Conservation (phyloP, 257 asterid genomes). For the Salvia miltiorrhiza region DNA sequence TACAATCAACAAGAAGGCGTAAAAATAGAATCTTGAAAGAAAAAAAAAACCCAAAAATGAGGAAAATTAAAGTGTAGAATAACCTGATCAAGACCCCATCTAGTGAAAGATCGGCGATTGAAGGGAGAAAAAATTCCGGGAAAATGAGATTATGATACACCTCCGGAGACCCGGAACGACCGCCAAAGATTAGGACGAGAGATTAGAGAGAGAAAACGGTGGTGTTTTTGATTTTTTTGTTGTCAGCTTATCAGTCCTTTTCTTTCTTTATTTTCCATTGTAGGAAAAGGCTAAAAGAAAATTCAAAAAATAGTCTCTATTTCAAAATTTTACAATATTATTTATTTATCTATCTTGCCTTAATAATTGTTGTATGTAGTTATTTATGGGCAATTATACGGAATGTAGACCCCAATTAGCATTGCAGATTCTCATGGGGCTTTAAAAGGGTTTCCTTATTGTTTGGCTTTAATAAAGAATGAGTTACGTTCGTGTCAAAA, state of each 20-base stretch:
- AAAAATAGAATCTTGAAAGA: neutral
- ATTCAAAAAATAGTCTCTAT: slow-evolving; percentile 1
- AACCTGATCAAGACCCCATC: slow-evolving; percentile 41
- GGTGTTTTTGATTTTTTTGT: slow-evolving; percentile 33
- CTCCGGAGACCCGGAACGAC: slow-evolving; percentile 22
- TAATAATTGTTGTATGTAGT: too few species aligned
- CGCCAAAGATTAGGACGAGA: slow-evolving; percentile 19
- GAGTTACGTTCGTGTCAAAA: too few species aligned
- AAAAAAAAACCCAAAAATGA: neutral
- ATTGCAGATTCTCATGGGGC: too few species aligned
- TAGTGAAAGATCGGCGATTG: slow-evolving; percentile 12
- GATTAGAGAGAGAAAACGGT: slow-evolving; percentile 25
- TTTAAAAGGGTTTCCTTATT: too few species aligned
- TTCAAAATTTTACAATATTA: neutral
- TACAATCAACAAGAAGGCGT: neutral
- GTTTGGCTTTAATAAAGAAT: too few species aligned
- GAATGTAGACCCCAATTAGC: too few species aligned
- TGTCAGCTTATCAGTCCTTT: slow-evolving; percentile 34
- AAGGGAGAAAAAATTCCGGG: slow-evolving; percentile 12
- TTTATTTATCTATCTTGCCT: too few species aligned
- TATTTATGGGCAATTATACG: too few species aligned
- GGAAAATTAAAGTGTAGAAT: neutral
- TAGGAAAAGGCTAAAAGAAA: neutral
- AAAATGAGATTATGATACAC: slow-evolving; percentile 12
- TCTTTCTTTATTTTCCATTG: slow-evolving; percentile 18